Evolutionary conservation across 163 green algal genomes (phyloP).

Genomic region (Smithsoniella earleae): DNA sequence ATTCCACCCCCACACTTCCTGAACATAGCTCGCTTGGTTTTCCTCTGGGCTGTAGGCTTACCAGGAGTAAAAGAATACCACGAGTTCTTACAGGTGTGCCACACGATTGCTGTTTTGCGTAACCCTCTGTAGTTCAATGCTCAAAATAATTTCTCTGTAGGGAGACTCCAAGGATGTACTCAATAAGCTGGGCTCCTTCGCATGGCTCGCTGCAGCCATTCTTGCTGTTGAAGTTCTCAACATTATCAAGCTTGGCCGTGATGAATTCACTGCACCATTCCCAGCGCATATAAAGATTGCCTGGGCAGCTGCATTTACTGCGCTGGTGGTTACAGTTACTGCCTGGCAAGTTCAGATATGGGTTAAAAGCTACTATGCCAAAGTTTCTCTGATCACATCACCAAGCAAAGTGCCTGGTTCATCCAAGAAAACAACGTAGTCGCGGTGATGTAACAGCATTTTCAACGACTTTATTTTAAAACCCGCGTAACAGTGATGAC

Average conservation of each 20-base stretch:
- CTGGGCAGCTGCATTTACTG: constrained; percentile 36
- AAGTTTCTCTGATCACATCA: not conserved
- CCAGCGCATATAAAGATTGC: constrained; percentile 41
- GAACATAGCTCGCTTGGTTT: constrained; percentile 65
- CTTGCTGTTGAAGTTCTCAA: constrained; percentile 30
- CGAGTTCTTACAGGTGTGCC: constrained; percentile 54
- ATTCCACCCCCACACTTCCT: constrained; percentile 71
- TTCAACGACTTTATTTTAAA: no score
- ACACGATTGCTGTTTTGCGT: no score
- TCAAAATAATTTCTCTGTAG: constrained; percentile 6
- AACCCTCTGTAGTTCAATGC: no score
- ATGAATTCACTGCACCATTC: constrained; percentile 57
- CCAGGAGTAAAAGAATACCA: constrained; percentile 66
- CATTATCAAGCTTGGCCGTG: constrained; percentile 63
- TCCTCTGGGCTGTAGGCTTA: constrained; percentile 49
- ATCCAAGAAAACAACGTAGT: no score
- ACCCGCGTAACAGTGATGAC: no score
- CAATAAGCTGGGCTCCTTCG: constrained; percentile 72
- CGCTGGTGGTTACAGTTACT: constrained; percentile 25
- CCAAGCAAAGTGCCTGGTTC: no score
- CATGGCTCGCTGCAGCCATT: constrained; percentile 61
- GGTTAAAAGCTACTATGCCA: not conserved
- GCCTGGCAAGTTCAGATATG: constrained; percentile 36
- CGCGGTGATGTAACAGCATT: no score
- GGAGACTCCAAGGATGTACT: constrained; percentile 33